These are phyloP conservation scores for Leersia perrieri DNA, from an alignment of 176 grass and related monocot species.

Conservation along the genomic window DNA sequence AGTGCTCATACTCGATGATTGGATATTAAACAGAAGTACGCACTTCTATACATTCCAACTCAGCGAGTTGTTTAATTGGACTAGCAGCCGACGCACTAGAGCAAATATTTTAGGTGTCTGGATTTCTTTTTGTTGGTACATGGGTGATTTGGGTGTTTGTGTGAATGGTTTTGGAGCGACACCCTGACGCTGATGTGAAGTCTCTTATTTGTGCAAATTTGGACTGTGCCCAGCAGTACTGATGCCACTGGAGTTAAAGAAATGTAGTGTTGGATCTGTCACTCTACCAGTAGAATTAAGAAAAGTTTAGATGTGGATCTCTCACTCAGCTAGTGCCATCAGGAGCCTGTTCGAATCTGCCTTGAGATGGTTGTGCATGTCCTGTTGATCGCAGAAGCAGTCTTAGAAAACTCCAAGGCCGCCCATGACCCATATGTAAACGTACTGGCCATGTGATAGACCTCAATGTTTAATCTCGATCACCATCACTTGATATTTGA, in stretches of 20 bases:
- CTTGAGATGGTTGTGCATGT: background rate
- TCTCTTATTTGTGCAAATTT: background rate
- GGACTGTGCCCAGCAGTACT: background rate
- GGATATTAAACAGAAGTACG: background rate
- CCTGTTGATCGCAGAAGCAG: background rate
- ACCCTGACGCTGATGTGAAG: background rate
- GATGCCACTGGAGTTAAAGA: background rate
- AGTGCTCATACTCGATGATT: background rate
- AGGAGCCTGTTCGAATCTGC: constrained; percentile 1
- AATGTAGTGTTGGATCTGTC: background rate
- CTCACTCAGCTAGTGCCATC: background rate
- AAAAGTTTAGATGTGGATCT: background rate
- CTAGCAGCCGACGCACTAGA: background rate
- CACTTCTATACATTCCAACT: background rate
- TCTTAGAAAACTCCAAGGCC: constrained; percentile 1
- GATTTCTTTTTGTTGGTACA: background rate
- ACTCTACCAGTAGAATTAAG: background rate
- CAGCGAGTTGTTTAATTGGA: constrained; percentile 13
- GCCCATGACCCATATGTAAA: background rate
- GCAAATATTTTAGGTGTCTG: background rate
- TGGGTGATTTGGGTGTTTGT: no score
- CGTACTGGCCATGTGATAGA: background rate
- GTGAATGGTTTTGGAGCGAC: background rate
- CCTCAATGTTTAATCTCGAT: background rate
- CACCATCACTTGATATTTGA: background rate